Percentiles rank a stretch among this genome's conserved stretches.
These are phyloP conservation scores for Kurtzmaniella quercitrusa DNA, from an alignment of 1,139 yeast genomes.

Conservation along the genomic window DNA sequence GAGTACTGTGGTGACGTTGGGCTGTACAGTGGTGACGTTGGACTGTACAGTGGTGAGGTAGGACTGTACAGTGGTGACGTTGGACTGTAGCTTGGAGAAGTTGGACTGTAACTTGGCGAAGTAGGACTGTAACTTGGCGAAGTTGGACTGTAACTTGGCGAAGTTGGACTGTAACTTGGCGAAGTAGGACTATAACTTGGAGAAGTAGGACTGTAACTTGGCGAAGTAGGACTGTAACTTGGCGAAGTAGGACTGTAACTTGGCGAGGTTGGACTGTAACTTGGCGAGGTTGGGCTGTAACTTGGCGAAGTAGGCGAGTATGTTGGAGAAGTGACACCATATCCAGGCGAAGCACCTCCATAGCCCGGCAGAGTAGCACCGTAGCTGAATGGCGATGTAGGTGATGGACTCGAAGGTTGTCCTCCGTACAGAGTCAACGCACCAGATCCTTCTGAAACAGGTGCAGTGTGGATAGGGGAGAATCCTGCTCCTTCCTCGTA, in stretches of 20 bases:
- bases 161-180: constrained; percentile 52
- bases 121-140: constrained; percentile 64
- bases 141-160: constrained; percentile 57
- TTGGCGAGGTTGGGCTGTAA: constrained; percentile 71
- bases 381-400: constrained; percentile 56
- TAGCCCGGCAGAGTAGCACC: constrained; percentile 66
- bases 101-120: constrained; percentile 63
- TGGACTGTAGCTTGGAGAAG: constrained; percentile 60
- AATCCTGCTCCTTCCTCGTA: constrained; percentile 84
- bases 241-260: constrained; percentile 74
- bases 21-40: constrained; percentile 55
- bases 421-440: constrained; percentile 91
- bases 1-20: constrained; percentile 60
- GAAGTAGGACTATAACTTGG: constrained; percentile 77
- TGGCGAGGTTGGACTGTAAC: constrained; percentile 70
- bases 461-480: constrained; percentile 91
- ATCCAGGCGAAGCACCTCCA: constrained; percentile 55
- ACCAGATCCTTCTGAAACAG: constrained; percentile 76
- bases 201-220: constrained; percentile 67
- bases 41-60: constrained; percentile 39
- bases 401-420: constrained; percentile 51
- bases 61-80: constrained; percentile 60
- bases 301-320: constrained; percentile 74
- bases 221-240: constrained; percentile 64
- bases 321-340: constrained; percentile 71